These are phyloP conservation scores for Didymella exigua DNA, from an alignment of 2,329 filamentous ascomycete species.

Conservation along the genomic window DNA sequence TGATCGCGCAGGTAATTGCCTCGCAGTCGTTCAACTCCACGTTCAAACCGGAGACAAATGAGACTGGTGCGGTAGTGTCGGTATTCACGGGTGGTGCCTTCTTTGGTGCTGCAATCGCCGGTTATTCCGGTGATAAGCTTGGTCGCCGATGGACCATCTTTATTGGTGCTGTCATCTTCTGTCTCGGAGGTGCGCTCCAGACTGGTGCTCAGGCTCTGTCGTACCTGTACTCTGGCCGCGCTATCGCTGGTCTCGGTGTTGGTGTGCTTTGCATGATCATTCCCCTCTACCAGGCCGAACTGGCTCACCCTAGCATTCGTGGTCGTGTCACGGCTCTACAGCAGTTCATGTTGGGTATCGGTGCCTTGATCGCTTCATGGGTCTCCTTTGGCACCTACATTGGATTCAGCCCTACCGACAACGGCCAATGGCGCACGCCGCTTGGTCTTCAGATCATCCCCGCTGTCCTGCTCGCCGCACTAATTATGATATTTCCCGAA, in stretches of 20 bases:
- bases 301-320: constrained; percentile 78
- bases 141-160: constrained; percentile 76
- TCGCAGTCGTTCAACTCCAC: constrained; percentile 50
- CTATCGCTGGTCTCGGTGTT: constrained; percentile 70
- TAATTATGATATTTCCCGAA: constrained; percentile 77
- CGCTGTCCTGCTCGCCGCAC: constrained; percentile 65
- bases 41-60: constrained; percentile 50
- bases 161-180: constrained; percentile 72
- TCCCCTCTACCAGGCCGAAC: constrained; percentile 77
- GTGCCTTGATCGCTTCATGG: constrained; percentile 74
- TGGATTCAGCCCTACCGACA: constrained; percentile 54
- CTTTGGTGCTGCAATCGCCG: constrained; percentile 69
- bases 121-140: constrained; percentile 65
- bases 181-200: constrained; percentile 74
- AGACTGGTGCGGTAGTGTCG: constrained; percentile 73
- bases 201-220: constrained; percentile 66
- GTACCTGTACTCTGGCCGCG: constrained; percentile 73
- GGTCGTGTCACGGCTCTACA: constrained; percentile 76
- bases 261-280: constrained; percentile 68
- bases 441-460: constrained; percentile 75
- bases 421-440: constrained; percentile 65
- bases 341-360: constrained; percentile 83
- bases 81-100: constrained; percentile 80
- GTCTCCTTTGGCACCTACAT: constrained; percentile 68
- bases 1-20: constrained; percentile 63